A percentile compares a stretch with the other conserved stretches of the same genome.
phyloP scores from a whole-genome alignment of 2,329 filamentous ascomycete genomes.

The Fusarium pseudoanthophilum region DNA sequence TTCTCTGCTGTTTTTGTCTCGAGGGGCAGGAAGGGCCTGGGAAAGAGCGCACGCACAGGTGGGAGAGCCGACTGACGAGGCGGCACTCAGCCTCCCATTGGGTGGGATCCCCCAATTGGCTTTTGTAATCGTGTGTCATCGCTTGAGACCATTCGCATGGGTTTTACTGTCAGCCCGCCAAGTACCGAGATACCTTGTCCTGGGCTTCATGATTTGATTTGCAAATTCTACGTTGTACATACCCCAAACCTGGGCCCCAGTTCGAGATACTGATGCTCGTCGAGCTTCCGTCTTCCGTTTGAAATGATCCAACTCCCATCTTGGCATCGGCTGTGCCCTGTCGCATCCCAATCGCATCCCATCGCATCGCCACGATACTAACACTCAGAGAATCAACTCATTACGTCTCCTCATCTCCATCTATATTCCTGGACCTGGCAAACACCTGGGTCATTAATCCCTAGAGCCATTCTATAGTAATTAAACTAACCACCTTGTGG shows the following conservation, averaged over 20 bases:
- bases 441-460: slow-evolving; percentile 7
- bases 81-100: slow-evolving; percentile 33
- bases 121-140: slow-evolving; percentile 38
- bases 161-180: slow-evolving; percentile 24
- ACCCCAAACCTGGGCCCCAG: slow-evolving; percentile 8
- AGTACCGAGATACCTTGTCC: slow-evolving; percentile 30
- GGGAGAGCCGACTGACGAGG: slow-evolving; percentile 30
- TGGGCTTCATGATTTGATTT: slow-evolving; percentile 10
- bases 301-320: slow-evolving; percentile 28
- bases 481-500: background rate
- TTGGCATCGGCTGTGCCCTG: slow-evolving; percentile 29
- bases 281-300: background rate
- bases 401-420: slow-evolving; percentile 28
- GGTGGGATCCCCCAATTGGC: slow-evolving; percentile 33
- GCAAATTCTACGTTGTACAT: background rate
- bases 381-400: slow-evolving; percentile 4
- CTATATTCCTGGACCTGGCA: slow-evolving; percentile 3
- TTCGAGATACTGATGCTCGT: background rate
- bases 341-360: slow-evolving; percentile 9
- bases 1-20: background rate
- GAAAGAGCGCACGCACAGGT: slow-evolving; percentile 2
- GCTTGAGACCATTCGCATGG: slow-evolving; percentile 4
- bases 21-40: background rate
- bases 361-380: slow-evolving; percentile 39
- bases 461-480: background rate